Conservation (phyloP, 352 stramenopile species). For the Globisporangium polare region DNA sequence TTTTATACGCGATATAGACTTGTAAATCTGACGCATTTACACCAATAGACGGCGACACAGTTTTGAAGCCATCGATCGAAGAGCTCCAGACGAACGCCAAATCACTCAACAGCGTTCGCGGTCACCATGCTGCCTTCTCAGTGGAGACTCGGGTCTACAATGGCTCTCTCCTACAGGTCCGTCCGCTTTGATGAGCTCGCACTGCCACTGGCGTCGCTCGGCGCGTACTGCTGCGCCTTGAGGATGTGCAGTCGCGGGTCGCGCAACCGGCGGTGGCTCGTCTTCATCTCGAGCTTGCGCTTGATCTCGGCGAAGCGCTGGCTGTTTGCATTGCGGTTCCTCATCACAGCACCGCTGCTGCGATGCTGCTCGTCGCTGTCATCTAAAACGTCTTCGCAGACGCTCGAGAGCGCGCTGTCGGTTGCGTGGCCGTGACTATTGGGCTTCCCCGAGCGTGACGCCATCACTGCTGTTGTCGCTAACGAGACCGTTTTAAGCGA, state of each 20-base stretch:
- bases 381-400: not conserved
- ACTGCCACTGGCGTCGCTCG: not conserved
- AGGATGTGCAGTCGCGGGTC: slow-evolving; percentile 47
- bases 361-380: not conserved
- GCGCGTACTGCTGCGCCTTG: slow-evolving; percentile 30
- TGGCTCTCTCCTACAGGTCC: not conserved
- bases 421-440: slow-evolving; percentile 11
- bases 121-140: too few relatives aligned
- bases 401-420: not conserved
- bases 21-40: not conserved
- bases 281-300: slow-evolving; percentile 30
- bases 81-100: too few relatives aligned
- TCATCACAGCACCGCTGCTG: not conserved
- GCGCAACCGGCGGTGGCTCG: slow-evolving; percentile 17
- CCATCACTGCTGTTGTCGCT: slow-evolving; percentile 9
- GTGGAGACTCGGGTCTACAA: too few relatives aligned
- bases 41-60: too few relatives aligned
- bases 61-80: too few relatives aligned
- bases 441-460: slow-evolving; percentile 1
- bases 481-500: slow-evolving; percentile 12
- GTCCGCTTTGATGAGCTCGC: not conserved
- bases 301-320: slow-evolving; percentile 39
- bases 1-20: too few relatives aligned
- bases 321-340: slow-evolving; percentile 32
- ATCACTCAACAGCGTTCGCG: too few relatives aligned